These are phyloP conservation scores for Cryptosporidium parvum DNA, from an alignment of 169 alveolate genomes.

Conservation along the genomic window DNA sequence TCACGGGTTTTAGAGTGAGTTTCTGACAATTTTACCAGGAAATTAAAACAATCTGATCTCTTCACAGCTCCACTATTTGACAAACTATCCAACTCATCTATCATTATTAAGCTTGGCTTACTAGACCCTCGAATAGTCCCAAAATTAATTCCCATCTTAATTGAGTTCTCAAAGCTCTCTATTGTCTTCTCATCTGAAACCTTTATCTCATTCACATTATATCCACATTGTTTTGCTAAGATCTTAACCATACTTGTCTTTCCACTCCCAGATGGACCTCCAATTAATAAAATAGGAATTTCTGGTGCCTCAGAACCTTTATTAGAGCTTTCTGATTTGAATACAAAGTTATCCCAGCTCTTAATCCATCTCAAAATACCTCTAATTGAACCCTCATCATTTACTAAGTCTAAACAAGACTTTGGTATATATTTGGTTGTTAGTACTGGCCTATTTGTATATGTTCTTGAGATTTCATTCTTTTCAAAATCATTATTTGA, in stretches of 20 bases:
- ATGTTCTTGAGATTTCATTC: background rate
- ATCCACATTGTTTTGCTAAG: conserved; percentile 84
- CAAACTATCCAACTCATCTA: conserved; percentile 86
- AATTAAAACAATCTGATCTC: conserved; percentile 10
- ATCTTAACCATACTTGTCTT: conserved; percentile 83
- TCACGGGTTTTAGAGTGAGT: conserved; percentile 68
- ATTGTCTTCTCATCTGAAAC: conserved; percentile 84
- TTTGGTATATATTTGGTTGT: conserved; percentile 79
- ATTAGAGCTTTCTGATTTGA: background rate
- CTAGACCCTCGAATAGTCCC: conserved; percentile 62
- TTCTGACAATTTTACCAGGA: conserved; percentile 70
- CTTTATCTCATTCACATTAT: conserved; percentile 79
- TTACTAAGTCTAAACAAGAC: conserved; percentile 81
- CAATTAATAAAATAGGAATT: conserved; percentile 78
- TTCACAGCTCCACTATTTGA: conserved; percentile 41
- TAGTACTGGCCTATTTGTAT: background rate
- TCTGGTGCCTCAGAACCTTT: conserved; percentile 22
- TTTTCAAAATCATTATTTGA: background rate
- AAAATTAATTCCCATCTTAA: conserved; percentile 78
- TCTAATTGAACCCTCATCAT: conserved; percentile 83
- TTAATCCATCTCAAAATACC: conserved; percentile 85
- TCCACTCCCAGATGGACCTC: conserved; percentile 88
- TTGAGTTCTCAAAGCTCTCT: conserved; percentile 80
- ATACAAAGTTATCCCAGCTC: conserved; percentile 85
- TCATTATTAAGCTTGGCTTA: conserved; percentile 83